Conservation (phyloP, 306 rosid species). For the Cucumis cinereus region DNA sequence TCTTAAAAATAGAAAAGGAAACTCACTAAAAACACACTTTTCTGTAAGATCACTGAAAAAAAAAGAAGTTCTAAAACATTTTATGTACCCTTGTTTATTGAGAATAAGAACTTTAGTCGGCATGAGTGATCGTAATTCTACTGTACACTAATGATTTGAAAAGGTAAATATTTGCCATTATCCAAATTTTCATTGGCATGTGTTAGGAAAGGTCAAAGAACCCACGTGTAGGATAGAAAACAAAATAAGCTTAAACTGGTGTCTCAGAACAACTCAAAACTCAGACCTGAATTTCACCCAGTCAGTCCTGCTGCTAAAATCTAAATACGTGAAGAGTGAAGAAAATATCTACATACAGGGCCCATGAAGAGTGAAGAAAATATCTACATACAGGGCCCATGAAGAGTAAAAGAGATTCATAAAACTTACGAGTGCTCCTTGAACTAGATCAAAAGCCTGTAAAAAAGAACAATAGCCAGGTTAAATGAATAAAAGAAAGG, state of each 20-base stretch:
- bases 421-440: constrained; percentile 78
- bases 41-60: neutral
- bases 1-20: neutral
- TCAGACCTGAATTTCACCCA: neutral
- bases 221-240: neutral
- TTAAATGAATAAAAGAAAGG: neutral
- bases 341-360: neutral
- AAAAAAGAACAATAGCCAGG: constrained; percentile 2
- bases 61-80: neutral
- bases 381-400: neutral
- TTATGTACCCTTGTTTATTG: neutral
- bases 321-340: neutral
- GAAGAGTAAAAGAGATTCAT: constrained; percentile 3
- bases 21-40: neutral
- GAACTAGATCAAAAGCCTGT: constrained; percentile 87
- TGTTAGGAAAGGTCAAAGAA: neutral
- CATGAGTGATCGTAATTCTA: neutral
- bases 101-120: neutral
- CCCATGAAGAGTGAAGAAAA: neutral
- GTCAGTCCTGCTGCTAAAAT: neutral
- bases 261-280: neutral
- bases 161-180: neutral
- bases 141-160: neutral
- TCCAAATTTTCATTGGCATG: neutral
- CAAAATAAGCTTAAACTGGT: neutral